Evolutionary conservation across 2,329 filamentous ascomycete genomes (phyloP), one percentile per base, ranked within the genome.

Genomic region (Fusarium piperis): DNA sequence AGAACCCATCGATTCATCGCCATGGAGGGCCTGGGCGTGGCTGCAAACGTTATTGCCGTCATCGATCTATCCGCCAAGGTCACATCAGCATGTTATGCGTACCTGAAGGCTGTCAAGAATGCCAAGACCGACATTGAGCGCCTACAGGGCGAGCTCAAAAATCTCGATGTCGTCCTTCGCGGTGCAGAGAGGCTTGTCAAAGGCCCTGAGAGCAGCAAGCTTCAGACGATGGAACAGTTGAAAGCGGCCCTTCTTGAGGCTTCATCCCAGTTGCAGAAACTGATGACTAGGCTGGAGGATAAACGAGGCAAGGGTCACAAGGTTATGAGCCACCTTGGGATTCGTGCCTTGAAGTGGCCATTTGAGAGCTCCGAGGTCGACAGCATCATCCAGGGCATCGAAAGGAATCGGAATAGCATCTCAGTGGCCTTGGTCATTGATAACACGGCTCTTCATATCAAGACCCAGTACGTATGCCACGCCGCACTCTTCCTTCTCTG

Each of bases 261-360:
- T 33, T 56, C 36, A 6, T 12, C 12, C 30, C 46, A 48, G 9
- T 38, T 65, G 3, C 15, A 13, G 0, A 10, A 39, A 9, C 20
- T 65, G 23, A 33, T 38, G 13, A 6, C 6, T 2, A 18, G 46
- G 36, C 2, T 58, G 10, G 15, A 62, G 20, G 26, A 39, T 4
- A 70, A 59, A 38, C 65, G 12, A 2, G 30, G 39, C 28, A 53
- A 52, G 11, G 16, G 46, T 9, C 18, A 30, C 8, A 57, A 58
- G 61, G 44, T 4, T 2, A 70, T 65, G 62, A 32, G 68, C 3
- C 68, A 62, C 8, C 55, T 61, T 16, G 65, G 64, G 0, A 0
- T 68, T 30, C 68, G 65, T 28, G 59, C 59, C 6, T 26, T 70
- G 6, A 68, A 63, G 23, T 70, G 68, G 68, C 68, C 65, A 2